Conservation (phyloP, 371 early-diverging fungal genomes). For the Mycotypha africana region DNA sequence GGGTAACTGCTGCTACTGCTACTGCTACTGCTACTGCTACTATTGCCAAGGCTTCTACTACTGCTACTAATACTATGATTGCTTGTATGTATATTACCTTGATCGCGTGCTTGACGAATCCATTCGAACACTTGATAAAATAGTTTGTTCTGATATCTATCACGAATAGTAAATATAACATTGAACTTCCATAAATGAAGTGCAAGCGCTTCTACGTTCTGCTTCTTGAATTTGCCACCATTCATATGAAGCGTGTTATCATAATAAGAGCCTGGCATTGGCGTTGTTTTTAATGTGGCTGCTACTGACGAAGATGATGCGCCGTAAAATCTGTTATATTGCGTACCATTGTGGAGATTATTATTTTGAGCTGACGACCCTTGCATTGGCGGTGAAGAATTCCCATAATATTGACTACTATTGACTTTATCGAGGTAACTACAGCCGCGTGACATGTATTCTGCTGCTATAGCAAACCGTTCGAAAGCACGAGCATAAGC, state of each 20-base stretch:
- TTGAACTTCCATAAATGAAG: conserved; percentile 70
- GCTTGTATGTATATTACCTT: no score
- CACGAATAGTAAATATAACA: conserved; percentile 59
- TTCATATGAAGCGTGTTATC: no score
- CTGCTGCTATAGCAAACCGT: conserved; percentile 59
- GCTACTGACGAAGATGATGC: no score
- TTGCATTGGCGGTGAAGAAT: no score
- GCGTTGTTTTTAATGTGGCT: no score
- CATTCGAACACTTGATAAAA: conserved; percentile 66
- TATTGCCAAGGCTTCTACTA: no score
- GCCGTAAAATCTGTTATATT: no score
- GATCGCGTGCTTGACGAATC: conserved; percentile 70
- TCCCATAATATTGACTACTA: conserved; percentile 17
- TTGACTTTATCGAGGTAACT: conserved; percentile 71
- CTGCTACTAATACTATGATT: no score
- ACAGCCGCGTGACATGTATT: conserved; percentile 62
- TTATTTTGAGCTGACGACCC: conserved; percentile 28
- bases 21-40: no score
- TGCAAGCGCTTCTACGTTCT: conserved; percentile 69
- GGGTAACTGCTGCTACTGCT: no score
- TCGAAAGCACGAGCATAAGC: conserved; percentile 74
- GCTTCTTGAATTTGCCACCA: conserved; percentile 52
- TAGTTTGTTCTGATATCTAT: conserved; percentile 57
- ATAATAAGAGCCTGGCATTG: no score
- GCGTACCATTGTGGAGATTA: conserved; percentile 23